Conservation (phyloP, 2,329 filamentous ascomycete species). For the Anisogramma anomala region DNA sequence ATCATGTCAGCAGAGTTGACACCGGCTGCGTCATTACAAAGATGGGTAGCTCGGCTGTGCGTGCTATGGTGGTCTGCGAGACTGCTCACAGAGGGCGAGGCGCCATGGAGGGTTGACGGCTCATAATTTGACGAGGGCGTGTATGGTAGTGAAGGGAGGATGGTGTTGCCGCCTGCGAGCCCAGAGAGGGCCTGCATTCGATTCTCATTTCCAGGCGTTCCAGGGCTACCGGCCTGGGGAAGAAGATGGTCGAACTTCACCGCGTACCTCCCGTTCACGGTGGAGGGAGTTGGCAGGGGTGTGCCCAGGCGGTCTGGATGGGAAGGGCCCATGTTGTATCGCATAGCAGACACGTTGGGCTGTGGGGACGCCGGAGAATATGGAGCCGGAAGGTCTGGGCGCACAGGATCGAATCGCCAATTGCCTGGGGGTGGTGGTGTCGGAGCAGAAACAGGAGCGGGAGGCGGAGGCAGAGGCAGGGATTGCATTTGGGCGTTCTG, state of each 20-base stretch:
- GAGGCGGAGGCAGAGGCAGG: conserved; percentile 15
- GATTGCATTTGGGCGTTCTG: conserved; percentile 38
- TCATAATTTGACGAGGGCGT: conserved; percentile 36
- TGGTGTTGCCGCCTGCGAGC: conserved; percentile 17
- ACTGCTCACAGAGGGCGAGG: conserved; percentile 32
- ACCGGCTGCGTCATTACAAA: conserved; percentile 6
- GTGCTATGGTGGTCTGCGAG: conserved; percentile 24
- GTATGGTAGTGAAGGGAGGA: conserved; percentile 20
- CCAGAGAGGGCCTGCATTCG: conserved; percentile 19
- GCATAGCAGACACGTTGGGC: conserved; percentile 35
- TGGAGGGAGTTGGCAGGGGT: conserved; percentile 10
- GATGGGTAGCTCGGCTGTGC: conserved; percentile 12
- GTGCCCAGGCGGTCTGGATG: conserved; percentile 19
- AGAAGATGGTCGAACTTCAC: conserved; percentile 22
- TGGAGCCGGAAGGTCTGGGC: conserved; percentile 38
- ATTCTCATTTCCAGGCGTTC: conserved; percentile 21
- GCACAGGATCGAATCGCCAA: conserved; percentile 50
- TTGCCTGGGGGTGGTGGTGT: conserved; percentile 44
- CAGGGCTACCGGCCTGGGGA: conserved; percentile 18
- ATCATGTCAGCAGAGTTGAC: conserved; percentile 3
- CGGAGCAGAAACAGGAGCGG: conserved; percentile 16
- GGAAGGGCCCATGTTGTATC: conserved; percentile 29
- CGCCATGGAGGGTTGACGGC: conserved; percentile 25
- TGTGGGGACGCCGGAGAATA: conserved; percentile 40
- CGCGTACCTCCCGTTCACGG: conserved; percentile 13